Conservation (phyloP, 2,329 filamentous ascomycete genomes). For the Aphanocladium album region DNA sequence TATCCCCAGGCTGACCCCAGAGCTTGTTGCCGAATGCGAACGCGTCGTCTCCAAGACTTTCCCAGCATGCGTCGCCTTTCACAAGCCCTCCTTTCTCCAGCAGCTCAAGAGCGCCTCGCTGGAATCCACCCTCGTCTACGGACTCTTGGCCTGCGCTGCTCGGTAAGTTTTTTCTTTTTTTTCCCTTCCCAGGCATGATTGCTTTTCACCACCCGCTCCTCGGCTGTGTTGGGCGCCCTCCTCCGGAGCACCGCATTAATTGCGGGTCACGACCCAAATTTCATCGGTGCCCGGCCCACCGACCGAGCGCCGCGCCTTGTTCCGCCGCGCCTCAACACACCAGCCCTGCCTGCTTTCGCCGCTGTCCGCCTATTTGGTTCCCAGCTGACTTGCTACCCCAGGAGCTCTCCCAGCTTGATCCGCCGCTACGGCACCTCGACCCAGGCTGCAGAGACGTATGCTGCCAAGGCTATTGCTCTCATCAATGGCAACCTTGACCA, state of each 20-base stretch:
- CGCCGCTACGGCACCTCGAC: slow-evolving; percentile 54
- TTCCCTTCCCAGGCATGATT: slow-evolving; percentile 15
- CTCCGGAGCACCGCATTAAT: slow-evolving; percentile 3
- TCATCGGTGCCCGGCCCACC: slow-evolving; percentile 14
- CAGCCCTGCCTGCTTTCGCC: neutral
- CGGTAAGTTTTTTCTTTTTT: slow-evolving; percentile 51
- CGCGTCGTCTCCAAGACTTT: slow-evolving; percentile 57
- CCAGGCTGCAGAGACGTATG: slow-evolving; percentile 54
- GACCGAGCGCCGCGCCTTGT: slow-evolving; percentile 5
- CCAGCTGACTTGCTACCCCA: slow-evolving; percentile 21
- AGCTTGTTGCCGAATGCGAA: slow-evolving; percentile 55
- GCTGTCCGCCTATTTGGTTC: neutral
- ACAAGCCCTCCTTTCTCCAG: slow-evolving; percentile 57
- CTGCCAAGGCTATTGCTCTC: slow-evolving; percentile 50
- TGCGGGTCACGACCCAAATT: slow-evolving; percentile 11
- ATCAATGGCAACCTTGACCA: slow-evolving; percentile 56
- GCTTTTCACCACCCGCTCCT: slow-evolving; percentile 18
- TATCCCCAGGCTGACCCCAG: slow-evolving; percentile 44
- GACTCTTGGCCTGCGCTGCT: slow-evolving; percentile 52
- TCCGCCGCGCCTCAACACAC: neutral
- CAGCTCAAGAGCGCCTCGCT: slow-evolving; percentile 53
- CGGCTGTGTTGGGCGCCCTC: neutral
- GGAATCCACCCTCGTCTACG: slow-evolving; percentile 53
- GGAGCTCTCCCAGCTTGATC: slow-evolving; percentile 52
- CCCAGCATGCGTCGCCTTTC: slow-evolving; percentile 57